Base-by-base conservation (phyloP, 805 yeast species). In the Citeromyces nyonsensis region DNA sequence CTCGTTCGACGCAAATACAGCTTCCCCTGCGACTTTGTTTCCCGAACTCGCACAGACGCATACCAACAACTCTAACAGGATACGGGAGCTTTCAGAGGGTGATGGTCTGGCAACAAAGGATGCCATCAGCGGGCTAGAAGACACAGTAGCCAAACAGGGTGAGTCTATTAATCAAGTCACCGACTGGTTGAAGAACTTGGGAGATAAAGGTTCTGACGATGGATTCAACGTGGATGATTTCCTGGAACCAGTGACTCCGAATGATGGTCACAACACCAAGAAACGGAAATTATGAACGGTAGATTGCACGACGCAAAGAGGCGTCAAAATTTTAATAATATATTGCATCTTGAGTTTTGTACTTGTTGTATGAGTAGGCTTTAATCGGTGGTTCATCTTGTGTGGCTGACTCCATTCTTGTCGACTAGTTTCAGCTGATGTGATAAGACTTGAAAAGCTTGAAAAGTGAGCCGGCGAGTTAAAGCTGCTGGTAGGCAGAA, bases 161-260 rank as follows among this genome's bases (percentile, higher is more conserved):
- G 63, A 59, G 38, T 61, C 71, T 3, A 56, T 69, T 34, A 67
- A 58, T 44, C 73, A 68, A 43, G 70, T 66, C 2, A 70, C 66
- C 44, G 74, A 69, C 37, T 68, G 73, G 73, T 58, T 68, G 30
- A 64, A 56, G 33, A 59, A 48, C 36, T 39, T 61, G 26, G 36
- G 43, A 22, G 22, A 12, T 13, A 10, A 26, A 11, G 15, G 11
- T 7, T 25, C 28, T 33, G 42, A 42, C 26, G 59, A 54, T 27
- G 59, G 52, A 11, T 47, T 58, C 35, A 42, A 45, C 28, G 54
- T 52, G 32, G 56, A 56, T 18, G 54, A 52, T 24, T 51, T 50
- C 14, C 38, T 54, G 10, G 33, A 44, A 14, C 41, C 52, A 1
- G 50, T 41, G 35, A 49, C 54, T 10, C 54, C 54, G 5, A 47